phyloP scores from a whole-genome alignment of 169 alveolate genomes.

The Hepatocystis sp. region DNA sequence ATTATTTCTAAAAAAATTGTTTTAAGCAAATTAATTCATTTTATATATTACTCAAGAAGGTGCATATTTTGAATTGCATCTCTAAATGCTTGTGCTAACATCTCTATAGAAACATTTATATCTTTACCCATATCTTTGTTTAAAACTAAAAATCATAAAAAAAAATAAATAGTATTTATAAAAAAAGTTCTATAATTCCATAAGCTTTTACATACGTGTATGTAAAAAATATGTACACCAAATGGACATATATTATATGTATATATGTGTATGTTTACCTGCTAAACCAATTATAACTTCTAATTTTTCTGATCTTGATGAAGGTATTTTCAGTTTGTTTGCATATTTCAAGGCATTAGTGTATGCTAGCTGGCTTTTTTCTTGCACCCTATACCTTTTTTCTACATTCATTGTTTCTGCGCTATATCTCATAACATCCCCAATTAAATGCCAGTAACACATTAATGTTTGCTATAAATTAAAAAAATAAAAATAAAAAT shows the following conservation, averaged over 20 bases:
- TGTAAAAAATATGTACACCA: too few relatives aligned
- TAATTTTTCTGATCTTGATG: constrained; percentile 62
- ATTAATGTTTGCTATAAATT: constrained; percentile 57
- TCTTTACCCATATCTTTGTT: constrained; percentile 61
- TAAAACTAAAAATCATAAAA: constrained; percentile 25
- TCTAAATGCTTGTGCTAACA: constrained; percentile 77
- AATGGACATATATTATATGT: too few relatives aligned
- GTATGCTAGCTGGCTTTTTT: constrained; percentile 70
- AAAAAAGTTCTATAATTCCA: too few relatives aligned
- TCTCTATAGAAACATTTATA: constrained; percentile 50
- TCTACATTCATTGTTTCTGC: constrained; percentile 36
- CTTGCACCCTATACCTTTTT: constrained; percentile 43
- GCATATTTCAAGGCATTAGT: constrained; percentile 56
- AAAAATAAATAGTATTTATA: too few relatives aligned
- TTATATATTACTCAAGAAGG: constrained; percentile 71
- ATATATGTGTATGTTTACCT: too few relatives aligned
- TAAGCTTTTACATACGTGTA: too few relatives aligned
- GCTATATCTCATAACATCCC: constrained; percentile 70
- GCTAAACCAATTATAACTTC: constrained; percentile 68
- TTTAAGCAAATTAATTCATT: constrained; percentile 6
- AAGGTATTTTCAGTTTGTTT: constrained; percentile 53
- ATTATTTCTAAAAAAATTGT: too few relatives aligned
- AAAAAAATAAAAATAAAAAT: constrained; percentile 1
- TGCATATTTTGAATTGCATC: constrained; percentile 77
- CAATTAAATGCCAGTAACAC: constrained; percentile 72